phyloP scores from a whole-genome alignment of 345 rosid genomes.

The Gossypium sturtianum region DNA sequence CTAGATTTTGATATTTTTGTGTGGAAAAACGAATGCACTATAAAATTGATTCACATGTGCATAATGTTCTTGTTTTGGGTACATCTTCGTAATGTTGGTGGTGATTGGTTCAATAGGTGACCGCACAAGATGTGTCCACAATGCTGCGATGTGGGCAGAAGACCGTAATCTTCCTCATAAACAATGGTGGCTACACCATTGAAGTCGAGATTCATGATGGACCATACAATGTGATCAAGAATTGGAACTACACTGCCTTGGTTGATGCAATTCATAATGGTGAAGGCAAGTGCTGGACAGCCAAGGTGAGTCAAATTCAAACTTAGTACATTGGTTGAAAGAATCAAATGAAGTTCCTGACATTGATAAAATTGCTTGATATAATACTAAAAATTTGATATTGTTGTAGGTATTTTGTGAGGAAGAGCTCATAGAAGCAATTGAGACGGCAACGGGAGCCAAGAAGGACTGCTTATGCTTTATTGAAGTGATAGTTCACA shows the following conservation, averaged over 20 bases:
- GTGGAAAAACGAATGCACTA: not conserved
- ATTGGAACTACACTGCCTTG: conserved; percentile 78
- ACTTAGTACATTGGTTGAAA: not conserved
- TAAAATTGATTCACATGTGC: not conserved
- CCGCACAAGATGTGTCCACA: conserved; percentile 72
- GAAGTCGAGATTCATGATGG: conserved; percentile 87
- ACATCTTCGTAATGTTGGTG: not conserved
- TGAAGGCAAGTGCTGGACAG: conserved; percentile 80
- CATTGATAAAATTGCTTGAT: not conserved
- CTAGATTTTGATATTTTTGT: not conserved
- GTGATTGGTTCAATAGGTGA: conserved; percentile 36
- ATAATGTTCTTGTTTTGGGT: not conserved
- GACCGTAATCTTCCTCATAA: conserved; percentile 63
- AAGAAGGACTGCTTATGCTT: conserved; percentile 69
- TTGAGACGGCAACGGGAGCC: conserved; percentile 41
- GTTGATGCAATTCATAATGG: conserved; percentile 71
- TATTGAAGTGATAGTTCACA: conserved; percentile 70
- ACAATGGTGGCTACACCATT: conserved; percentile 80
- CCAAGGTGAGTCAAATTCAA: conserved; percentile 39
- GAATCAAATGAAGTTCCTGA: not conserved
- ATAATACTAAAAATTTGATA: not conserved
- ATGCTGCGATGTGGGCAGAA: conserved; percentile 65
- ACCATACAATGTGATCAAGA: conserved; percentile 80
- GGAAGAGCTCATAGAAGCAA: conserved; percentile 63
- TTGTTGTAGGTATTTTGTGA: conserved; percentile 44